Evolutionary conservation across 2,329 filamentous ascomycete genomes (phyloP).

Genomic region (Elsinoe ampelina): DNA sequence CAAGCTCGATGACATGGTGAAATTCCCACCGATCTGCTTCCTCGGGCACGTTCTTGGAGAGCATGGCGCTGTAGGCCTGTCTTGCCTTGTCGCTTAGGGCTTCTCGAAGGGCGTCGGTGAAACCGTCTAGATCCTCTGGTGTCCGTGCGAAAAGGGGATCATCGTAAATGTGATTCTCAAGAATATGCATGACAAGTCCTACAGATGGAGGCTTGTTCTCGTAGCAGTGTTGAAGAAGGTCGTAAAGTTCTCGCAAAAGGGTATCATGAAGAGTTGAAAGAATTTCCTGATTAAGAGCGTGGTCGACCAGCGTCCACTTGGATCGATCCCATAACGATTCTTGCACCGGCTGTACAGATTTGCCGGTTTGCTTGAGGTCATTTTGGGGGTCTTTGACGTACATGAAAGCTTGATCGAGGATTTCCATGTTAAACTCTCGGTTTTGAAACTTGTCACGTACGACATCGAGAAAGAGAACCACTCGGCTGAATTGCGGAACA

Average conservation of each 20-base stretch:
- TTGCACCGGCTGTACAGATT: constrained; percentile 35
- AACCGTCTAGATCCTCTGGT: constrained; percentile 61
- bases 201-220: constrained; percentile 78
- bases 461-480: constrained; percentile 76
- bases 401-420: constrained; percentile 73
- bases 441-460: constrained; percentile 76
- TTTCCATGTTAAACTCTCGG: constrained; percentile 69
- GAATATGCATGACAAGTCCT: constrained; percentile 66
- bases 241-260: constrained; percentile 76
- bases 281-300: constrained; percentile 59
- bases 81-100: constrained; percentile 65
- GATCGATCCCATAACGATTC: constrained; percentile 40
- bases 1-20: constrained; percentile 79
- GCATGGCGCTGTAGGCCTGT: constrained; percentile 68
- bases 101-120: constrained; percentile 60
- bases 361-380: constrained; percentile 52
- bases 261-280: constrained; percentile 69
- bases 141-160: constrained; percentile 68
- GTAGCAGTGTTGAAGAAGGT: constrained; percentile 79
- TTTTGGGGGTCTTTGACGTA: constrained; percentile 62
- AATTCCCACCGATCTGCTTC: constrained; percentile 82
- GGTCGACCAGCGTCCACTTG: constrained; percentile 43
- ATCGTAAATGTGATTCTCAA: constrained; percentile 71
- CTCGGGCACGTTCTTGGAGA: constrained; percentile 71
- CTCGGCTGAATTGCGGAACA: constrained; percentile 69